Conservation (phyloP, 805 yeast genomes). For the Cephaloascus fragrans region DNA sequence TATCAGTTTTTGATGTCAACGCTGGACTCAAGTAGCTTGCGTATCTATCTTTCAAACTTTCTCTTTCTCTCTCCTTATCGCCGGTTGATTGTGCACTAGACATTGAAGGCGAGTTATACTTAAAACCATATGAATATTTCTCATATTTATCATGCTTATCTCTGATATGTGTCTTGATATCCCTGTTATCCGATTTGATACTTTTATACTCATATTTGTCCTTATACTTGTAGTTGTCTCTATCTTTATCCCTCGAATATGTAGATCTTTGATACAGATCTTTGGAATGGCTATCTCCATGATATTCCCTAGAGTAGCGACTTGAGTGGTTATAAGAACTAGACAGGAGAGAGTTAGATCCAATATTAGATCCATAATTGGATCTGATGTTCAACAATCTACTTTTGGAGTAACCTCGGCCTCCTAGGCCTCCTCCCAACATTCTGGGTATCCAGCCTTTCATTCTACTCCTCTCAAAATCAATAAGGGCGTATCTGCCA, state of each 20-base stretch:
- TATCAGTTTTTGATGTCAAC: too few relatives aligned
- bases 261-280: slow-evolving; percentile 1
- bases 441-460: slow-evolving; percentile 65
- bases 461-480: slow-evolving; percentile 55
- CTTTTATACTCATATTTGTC: slow-evolving; percentile 1
- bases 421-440: slow-evolving; percentile 92
- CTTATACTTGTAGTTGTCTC: slow-evolving; percentile 1
- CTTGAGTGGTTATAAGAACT: too few relatives aligned
- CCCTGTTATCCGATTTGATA: background rate
- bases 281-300: slow-evolving; percentile 3
- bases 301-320: background rate
- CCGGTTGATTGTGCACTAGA: too few relatives aligned
- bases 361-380: too few relatives aligned
- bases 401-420: slow-evolving; percentile 49
- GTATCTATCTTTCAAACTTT: background rate
- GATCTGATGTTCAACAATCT: too few relatives aligned
- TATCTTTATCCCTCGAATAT: background rate
- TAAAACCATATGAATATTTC: too few relatives aligned
- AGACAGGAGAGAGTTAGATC: too few relatives aligned
- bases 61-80: slow-evolving; percentile 10
- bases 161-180: slow-evolving; percentile 1
- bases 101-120: too few relatives aligned
- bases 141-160: slow-evolving; percentile 5
- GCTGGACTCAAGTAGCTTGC: background rate
- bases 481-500: slow-evolving; percentile 53